These are phyloP conservation scores for Lactifluus echinatus DNA, from an alignment of 768 basidiomycete species.

Conservation along the genomic window DNA sequence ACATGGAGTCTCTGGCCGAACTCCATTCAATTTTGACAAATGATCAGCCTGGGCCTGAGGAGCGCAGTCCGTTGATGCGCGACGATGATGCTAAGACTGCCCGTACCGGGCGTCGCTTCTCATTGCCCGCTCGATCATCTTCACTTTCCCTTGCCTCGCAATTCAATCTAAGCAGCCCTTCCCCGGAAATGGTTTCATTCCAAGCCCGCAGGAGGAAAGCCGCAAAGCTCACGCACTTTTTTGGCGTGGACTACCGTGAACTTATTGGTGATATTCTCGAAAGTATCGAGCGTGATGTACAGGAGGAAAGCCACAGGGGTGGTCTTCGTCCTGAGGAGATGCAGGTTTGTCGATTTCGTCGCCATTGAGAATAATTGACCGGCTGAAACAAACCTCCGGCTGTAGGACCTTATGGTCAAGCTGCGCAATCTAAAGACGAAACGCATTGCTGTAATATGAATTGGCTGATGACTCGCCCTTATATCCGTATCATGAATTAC, in stretches of 20 bases:
- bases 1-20: constrained; percentile 63
- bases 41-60: constrained; percentile 8
- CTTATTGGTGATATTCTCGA: constrained; percentile 71
- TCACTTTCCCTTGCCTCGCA: constrained; percentile 51
- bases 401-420: constrained; percentile 35
- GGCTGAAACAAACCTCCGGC: constrained; percentile 2
- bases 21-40: constrained; percentile 58
- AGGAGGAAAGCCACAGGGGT: constrained; percentile 58
- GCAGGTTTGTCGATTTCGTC: constrained; percentile 41
- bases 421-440: constrained; percentile 48
- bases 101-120: constrained; percentile 29
- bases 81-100: constrained; percentile 11
- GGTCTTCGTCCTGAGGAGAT: constrained; percentile 59
- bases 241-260: constrained; percentile 78
- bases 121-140: constrained; percentile 58
- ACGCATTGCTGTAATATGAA: constrained; percentile 29
- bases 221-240: constrained; percentile 81
- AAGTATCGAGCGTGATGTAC: constrained; percentile 68
- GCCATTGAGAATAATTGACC: not conserved
- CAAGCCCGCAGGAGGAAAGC: constrained; percentile 65
- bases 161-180: constrained; percentile 30
- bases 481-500: constrained; percentile 22
- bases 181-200: constrained; percentile 47
- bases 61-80: constrained; percentile 15
- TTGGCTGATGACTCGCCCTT: constrained; percentile 7